A percentile compares a stretch with the other conserved stretches of the same genome.
These are phyloP conservation scores for Ceratobasidium sp. DNA, from an alignment of 1,284 basidiomycete genomes.

Conservation along the genomic window DNA sequence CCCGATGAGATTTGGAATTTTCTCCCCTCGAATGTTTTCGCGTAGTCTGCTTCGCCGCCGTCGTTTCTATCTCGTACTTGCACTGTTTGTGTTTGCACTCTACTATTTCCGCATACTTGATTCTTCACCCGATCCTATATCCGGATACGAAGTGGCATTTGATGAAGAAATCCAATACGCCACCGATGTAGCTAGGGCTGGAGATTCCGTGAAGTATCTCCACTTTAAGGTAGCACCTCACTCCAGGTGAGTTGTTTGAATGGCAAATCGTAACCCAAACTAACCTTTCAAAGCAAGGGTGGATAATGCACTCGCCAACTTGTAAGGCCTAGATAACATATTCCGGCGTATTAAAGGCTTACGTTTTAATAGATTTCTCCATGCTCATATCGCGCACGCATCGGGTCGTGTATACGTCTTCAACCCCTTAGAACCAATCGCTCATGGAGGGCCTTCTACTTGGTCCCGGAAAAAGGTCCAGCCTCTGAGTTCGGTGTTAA, in stretches of 20 bases:
- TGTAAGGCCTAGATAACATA: neutral
- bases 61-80: slow-evolving; percentile 27
- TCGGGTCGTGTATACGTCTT: slow-evolving; percentile 25
- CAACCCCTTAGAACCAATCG: slow-evolving; percentile 28
- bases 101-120: slow-evolving; percentile 30
- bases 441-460: neutral
- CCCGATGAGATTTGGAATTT: neutral
- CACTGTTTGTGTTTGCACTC: slow-evolving; percentile 15
- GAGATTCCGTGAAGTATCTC: slow-evolving; percentile 7
- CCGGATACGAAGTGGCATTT: slow-evolving; percentile 17
- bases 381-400: slow-evolving; percentile 28
- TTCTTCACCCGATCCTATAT: neutral
- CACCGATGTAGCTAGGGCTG: neutral
- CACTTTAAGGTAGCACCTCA: slow-evolving; percentile 27
- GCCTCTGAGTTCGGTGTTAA: slow-evolving; percentile 16
- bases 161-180: slow-evolving; percentile 8
- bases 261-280: neutral
- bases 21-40: slow-evolving; percentile 29
- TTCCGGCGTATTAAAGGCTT: neutral
- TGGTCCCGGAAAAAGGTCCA: slow-evolving; percentile 22
- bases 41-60: slow-evolving; percentile 32
- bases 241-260: slow-evolving; percentile 7
- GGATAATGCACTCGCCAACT: slow-evolving; percentile 27
- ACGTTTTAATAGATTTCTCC: neutral
- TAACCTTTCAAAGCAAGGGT: slow-evolving; percentile 20